Percentiles rank a stretch among this genome's conserved stretches.
phyloP scores from a whole-genome alignment of 805 yeast genomes.

The Kodamaea nitidulidarum region DNA sequence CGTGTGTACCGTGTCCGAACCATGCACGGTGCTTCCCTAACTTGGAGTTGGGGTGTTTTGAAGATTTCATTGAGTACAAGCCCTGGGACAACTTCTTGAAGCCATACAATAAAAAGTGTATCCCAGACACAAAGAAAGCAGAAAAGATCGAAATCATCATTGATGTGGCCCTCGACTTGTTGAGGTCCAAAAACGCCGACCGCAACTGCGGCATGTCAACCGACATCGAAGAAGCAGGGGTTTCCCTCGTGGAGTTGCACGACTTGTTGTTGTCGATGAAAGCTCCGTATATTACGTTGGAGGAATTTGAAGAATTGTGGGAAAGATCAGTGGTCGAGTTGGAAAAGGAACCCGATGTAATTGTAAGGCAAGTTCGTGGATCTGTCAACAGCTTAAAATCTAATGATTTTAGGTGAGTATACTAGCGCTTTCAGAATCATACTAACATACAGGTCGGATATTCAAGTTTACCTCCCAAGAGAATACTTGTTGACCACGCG shows the following conservation, averaged over 20 bases:
- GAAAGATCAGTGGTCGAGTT: conserved; percentile 55
- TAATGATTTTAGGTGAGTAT: background rate
- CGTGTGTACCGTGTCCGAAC: conserved; percentile 74
- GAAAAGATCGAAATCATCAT: conserved; percentile 64
- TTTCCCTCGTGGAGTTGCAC: conserved; percentile 47
- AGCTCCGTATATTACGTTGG: conserved; percentile 47
- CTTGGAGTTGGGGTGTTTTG: conserved; percentile 62
- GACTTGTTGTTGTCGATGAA: conserved; percentile 45
- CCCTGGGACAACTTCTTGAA: conserved; percentile 53
- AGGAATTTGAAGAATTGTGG: conserved; percentile 79
- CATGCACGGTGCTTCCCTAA: conserved; percentile 70
- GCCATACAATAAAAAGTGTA: conserved; percentile 51
- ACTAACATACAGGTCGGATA: conserved; percentile 15
- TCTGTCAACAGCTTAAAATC: background rate
- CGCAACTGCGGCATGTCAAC: conserved; percentile 51
- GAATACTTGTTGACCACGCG: conserved; percentile 33
- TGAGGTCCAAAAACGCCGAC: conserved; percentile 67
- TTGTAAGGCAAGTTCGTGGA: conserved; percentile 65
- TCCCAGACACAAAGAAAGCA: conserved; percentile 68
- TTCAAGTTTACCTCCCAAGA: conserved; percentile 13
- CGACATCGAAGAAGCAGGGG: conserved; percentile 48
- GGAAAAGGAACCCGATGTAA: conserved; percentile 63
- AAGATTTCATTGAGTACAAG: conserved; percentile 51
- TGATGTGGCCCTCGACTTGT: conserved; percentile 58
- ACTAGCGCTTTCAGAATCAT: background rate